These are phyloP conservation scores for Nepenthes mirabilis DNA, from an alignment of 148 eudicot genomes.

Conservation along the genomic window DNA sequence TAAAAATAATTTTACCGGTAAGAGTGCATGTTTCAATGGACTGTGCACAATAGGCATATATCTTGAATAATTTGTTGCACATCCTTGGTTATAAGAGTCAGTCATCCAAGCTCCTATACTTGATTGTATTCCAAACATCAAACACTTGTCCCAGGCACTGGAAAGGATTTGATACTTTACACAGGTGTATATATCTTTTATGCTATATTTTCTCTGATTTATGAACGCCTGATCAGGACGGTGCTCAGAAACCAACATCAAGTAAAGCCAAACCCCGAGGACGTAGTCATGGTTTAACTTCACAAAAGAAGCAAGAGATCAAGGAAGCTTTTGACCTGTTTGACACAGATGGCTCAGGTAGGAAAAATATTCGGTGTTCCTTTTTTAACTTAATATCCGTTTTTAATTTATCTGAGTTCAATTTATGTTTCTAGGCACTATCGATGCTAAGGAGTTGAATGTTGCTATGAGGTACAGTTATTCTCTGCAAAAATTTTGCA, in stretches of 20 bases:
- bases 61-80: no score
- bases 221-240: neutral
- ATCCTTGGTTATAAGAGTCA: no score
- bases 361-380: neutral
- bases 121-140: no score
- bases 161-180: neutral
- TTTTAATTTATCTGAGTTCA: neutral
- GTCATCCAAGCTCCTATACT: no score
- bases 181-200: neutral
- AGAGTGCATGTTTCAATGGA: no score
- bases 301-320: constrained; percentile 87
- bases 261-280: constrained; percentile 68
- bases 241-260: constrained; percentile 3
- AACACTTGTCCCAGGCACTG: no score
- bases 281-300: constrained; percentile 55
- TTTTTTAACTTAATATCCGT: neutral
- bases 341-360: constrained; percentile 97
- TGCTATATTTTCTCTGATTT: neutral
- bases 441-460: constrained; percentile 76
- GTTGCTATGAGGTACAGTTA: constrained; percentile 81
- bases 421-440: constrained; percentile 31
- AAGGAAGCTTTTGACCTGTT: constrained; percentile 95
- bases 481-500: neutral
- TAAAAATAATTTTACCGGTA: no score
- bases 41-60: no score